A percentile compares a stretch with the other conserved stretches of the same genome.
Evolutionary conservation across 1,284 basidiomycete genomes (phyloP).

Genomic region (Pseudozyma pruni): DNA sequence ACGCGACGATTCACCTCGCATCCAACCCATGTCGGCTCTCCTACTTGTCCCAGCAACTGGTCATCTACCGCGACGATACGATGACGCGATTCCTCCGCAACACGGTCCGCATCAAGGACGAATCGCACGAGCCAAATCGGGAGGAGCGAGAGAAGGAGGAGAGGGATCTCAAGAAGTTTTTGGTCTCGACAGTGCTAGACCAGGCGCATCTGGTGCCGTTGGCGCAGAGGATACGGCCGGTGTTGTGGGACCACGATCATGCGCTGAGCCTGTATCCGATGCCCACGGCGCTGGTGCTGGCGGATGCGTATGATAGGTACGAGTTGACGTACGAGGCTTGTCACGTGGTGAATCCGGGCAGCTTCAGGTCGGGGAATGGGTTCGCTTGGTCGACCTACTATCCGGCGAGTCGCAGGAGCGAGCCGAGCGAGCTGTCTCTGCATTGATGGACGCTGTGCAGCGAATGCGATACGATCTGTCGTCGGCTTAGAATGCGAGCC

Average conservation of each 20-base stretch:
- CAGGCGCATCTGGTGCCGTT: slow-evolving; percentile 80
- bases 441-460: no score
- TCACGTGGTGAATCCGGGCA: slow-evolving; percentile 97
- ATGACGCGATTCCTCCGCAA: slow-evolving; percentile 95
- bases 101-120: slow-evolving; percentile 63
- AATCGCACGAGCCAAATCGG: slow-evolving; percentile 39
- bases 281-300: slow-evolving; percentile 92
- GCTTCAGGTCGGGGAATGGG: slow-evolving; percentile 56
- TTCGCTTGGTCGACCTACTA: slow-evolving; percentile 68
- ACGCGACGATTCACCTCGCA: slow-evolving; percentile 72
- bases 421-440: slow-evolving; percentile 50
- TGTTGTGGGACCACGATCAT: slow-evolving; percentile 91
- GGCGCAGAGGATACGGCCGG: slow-evolving; percentile 80
- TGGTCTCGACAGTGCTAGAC: slow-evolving; percentile 67
- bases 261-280: slow-evolving; percentile 91
- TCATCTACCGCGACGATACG: slow-evolving; percentile 89
- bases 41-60: slow-evolving; percentile 95
- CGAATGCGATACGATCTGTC: no score
- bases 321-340: slow-evolving; percentile 97
- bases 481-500: no score
- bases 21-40: slow-evolving; percentile 94
- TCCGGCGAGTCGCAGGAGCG: slow-evolving; percentile 62
- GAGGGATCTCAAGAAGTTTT: slow-evolving; percentile 37
- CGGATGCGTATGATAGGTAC: slow-evolving; percentile 95
- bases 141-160: slow-evolving; percentile 59